phyloP scores from a whole-genome alignment of 441 rosid genomes.

The Arabidopsis hybrid region DNA sequence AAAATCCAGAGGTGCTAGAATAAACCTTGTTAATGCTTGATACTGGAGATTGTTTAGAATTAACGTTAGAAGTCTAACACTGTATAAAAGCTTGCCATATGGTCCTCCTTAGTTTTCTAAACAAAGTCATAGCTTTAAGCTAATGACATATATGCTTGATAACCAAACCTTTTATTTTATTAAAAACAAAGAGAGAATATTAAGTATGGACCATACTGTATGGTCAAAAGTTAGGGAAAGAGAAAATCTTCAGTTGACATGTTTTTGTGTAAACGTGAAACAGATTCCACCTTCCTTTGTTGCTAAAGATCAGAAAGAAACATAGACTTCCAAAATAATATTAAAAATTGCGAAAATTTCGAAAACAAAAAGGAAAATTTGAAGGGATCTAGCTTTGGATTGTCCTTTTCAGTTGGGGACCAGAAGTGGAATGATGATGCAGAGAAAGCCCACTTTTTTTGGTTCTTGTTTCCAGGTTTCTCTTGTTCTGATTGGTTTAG shows the following conservation, averaged over 20 bases:
- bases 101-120: constrained; percentile 33
- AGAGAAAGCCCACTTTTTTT: constrained; percentile 38
- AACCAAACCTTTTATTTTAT: constrained; percentile 35
- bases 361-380: constrained; percentile 7
- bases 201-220: constrained; percentile 1
- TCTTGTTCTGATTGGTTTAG: constrained; percentile 41
- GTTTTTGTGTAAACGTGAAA: constrained; percentile 42
- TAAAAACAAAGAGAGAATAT: constrained; percentile 30
- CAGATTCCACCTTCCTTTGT: constrained; percentile 48
- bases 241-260: constrained; percentile 39
- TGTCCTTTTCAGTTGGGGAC: constrained; percentile 41
- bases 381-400: constrained; percentile 42
- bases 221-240: constrained; percentile 46
- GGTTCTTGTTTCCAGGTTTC: constrained; percentile 41
- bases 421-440: constrained; percentile 47
- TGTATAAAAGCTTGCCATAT: constrained; percentile 25
- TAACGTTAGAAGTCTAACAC: constrained; percentile 22
- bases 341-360: background rate
- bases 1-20: constrained; percentile 35
- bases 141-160: constrained; percentile 41
- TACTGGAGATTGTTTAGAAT: constrained; percentile 22
- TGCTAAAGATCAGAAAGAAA: constrained; percentile 41
- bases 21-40: constrained; percentile 42
- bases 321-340: constrained; percentile 31
- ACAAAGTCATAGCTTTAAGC: constrained; percentile 32